Percentiles rank a stretch among this genome's conserved stretches.
Conservation (phyloP, 2,329 filamentous ascomycete genomes). For the Fusarium haematococcum region DNA sequence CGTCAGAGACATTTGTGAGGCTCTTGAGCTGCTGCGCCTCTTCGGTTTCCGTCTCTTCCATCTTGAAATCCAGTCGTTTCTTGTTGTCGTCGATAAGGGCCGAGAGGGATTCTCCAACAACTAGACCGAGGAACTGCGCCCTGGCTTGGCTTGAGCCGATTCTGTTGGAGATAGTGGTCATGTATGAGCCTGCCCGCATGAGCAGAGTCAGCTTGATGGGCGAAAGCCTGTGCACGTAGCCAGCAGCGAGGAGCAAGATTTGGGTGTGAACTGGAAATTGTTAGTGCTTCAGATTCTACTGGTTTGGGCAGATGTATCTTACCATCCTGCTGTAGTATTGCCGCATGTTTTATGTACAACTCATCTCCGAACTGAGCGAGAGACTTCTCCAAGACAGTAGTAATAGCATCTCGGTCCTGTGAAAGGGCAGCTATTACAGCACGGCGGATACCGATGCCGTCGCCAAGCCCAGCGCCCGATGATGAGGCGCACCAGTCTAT, state of each 20-base stretch:
- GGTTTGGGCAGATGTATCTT: constrained; percentile 4
- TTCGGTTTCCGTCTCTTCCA: constrained; percentile 79
- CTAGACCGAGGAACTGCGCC: constrained; percentile 87
- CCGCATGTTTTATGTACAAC: constrained; percentile 86
- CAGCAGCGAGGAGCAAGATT: constrained; percentile 79
- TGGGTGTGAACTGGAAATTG: constrained; percentile 78
- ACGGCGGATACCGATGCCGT: constrained; percentile 73
- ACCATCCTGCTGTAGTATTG: constrained; percentile 92
- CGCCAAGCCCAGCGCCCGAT: constrained; percentile 73
- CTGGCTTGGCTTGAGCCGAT: constrained; percentile 80
- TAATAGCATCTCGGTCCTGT: constrained; percentile 62
- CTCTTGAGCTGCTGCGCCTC: constrained; percentile 82
- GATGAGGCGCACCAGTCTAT: constrained; percentile 74
- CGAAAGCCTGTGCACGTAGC: constrained; percentile 76
- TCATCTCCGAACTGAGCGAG: constrained; percentile 84
- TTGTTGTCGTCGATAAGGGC: constrained; percentile 74
- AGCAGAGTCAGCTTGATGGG: constrained; percentile 76
- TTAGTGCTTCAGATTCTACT: constrained; percentile 31
- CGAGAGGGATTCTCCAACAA: constrained; percentile 80
- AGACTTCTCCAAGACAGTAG: constrained; percentile 73
- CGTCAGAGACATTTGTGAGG: constrained; percentile 73
- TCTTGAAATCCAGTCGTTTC: constrained; percentile 83
- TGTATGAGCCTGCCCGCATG: constrained; percentile 77
- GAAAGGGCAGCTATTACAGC: constrained; percentile 71
- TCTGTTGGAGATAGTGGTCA: constrained; percentile 86